A percentile compares a stretch with the other conserved stretches of the same genome.
phyloP scores from a whole-genome alignment of 2,329 filamentous ascomycete species.

The Exophiala spinifera region DNA sequence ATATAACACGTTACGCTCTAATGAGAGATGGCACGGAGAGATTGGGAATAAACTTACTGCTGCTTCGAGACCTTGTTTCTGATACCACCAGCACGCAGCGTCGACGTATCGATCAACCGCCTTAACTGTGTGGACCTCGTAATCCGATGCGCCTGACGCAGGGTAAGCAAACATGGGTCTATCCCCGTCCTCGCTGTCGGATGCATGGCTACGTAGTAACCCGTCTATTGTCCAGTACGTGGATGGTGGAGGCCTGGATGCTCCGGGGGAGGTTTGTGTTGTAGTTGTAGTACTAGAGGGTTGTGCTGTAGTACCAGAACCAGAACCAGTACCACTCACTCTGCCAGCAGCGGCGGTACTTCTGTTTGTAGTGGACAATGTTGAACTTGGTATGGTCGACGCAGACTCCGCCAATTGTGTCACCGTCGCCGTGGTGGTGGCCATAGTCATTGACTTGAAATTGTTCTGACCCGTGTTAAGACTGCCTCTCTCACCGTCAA shows the following conservation, averaged over 20 bases:
- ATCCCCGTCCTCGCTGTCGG: conserved; percentile 2
- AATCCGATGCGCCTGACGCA: conserved; percentile 12
- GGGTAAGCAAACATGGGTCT: conserved; percentile 20
- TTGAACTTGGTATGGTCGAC: too few species aligned
- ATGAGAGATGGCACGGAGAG: too few species aligned
- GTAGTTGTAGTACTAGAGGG: not conserved
- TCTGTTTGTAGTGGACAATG: too few species aligned
- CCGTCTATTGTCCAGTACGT: conserved; percentile 19
- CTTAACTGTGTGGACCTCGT: conserved; percentile 14
- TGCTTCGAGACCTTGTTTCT: conserved; percentile 12
- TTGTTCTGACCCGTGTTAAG: too few species aligned
- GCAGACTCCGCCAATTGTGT: too few species aligned
- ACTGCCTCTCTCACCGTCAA: too few species aligned
- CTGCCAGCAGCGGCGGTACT: too few species aligned
- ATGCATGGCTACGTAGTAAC: conserved; percentile 10
- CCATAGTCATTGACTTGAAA: not conserved
- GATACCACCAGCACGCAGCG: conserved; percentile 18
- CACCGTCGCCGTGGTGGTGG: not conserved
- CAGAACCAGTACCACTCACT: too few species aligned
- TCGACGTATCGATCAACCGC: conserved; percentile 14
- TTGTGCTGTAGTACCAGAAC: too few species aligned
- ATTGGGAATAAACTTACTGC: conserved; percentile 2
- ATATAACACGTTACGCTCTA: too few species aligned
- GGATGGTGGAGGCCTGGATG: not conserved
- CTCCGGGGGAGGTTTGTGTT: not conserved